These are phyloP conservation scores for Heliamphora pulchella DNA, from an alignment of 179 eudicot genomes.

Conservation along the genomic window DNA sequence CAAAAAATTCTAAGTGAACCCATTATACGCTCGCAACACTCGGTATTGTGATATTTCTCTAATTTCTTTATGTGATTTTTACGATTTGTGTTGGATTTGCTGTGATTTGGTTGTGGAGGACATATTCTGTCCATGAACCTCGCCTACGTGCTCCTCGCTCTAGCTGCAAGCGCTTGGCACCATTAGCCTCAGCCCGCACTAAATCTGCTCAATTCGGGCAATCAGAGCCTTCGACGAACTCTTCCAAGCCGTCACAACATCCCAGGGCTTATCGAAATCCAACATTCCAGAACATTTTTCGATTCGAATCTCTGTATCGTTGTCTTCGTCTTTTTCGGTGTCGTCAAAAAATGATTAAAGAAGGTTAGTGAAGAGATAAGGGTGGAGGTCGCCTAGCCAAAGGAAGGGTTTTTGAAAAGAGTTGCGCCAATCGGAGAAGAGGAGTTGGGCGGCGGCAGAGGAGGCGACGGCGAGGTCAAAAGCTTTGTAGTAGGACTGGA, in stretches of 20 bases:
- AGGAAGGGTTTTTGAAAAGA: constrained; percentile 63
- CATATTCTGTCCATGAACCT: constrained; percentile 32
- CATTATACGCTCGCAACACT: too few relatives aligned
- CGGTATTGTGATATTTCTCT: too few relatives aligned
- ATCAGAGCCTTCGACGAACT: constrained; percentile 29
- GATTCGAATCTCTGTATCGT: neutral
- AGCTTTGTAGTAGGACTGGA: too few relatives aligned
- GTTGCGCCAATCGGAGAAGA: constrained; percentile 56
- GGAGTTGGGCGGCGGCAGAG: constrained; percentile 43
- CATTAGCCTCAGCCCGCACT: constrained; percentile 71
- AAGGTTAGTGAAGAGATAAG: constrained; percentile 64
- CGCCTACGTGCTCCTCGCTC: constrained; percentile 46
- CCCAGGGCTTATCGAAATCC: constrained; percentile 20
- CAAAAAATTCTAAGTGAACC: too few relatives aligned
- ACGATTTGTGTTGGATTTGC: too few relatives aligned
- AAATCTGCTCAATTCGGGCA: constrained; percentile 48
- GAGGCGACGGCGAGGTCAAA: constrained; percentile 40
- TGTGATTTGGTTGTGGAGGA: too few relatives aligned
- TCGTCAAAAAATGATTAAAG: constrained; percentile 49
- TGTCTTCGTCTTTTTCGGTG: constrained; percentile 15
- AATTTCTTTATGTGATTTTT: too few relatives aligned
- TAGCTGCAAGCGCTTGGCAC: constrained; percentile 51
- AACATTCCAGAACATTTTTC: neutral
- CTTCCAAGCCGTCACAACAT: constrained; percentile 42
- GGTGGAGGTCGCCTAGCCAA: constrained; percentile 81